These are phyloP conservation scores for Penicillium hesseltinei DNA, from an alignment of 2,329 filamentous ascomycete genomes.

Conservation along the genomic window DNA sequence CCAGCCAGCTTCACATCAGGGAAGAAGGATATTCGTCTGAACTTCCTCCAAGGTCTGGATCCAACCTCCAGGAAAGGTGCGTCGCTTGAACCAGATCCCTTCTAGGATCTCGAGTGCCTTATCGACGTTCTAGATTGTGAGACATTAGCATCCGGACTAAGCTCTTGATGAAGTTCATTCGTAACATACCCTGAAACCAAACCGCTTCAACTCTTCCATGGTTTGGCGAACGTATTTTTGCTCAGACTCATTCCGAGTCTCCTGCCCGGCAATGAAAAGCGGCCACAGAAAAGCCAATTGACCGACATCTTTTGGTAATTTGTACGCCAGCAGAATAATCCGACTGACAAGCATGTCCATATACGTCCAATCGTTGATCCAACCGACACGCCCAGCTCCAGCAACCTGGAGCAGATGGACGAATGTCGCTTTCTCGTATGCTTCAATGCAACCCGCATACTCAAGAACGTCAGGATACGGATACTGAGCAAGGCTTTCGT, in stretches of 20 bases:
- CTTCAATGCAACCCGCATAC: conserved; percentile 37
- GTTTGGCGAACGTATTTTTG: conserved; percentile 33
- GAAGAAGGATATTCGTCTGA: conserved; percentile 34
- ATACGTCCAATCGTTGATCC: conserved; percentile 26
- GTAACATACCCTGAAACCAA: conserved; percentile 29
- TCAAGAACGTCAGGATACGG: conserved; percentile 33
- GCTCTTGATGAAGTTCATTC: background rate
- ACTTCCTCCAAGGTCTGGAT: conserved; percentile 34
- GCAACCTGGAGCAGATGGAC: conserved; percentile 35
- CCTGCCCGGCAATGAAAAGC: conserved; percentile 36
- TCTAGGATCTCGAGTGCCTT: conserved; percentile 32
- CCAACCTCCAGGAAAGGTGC: conserved; percentile 35
- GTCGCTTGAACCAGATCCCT: conserved; percentile 33
- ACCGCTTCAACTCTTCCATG: conserved; percentile 29
- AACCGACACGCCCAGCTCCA: conserved; percentile 30
- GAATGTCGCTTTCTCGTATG: conserved; percentile 39
- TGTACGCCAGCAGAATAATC: conserved; percentile 31
- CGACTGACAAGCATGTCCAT: conserved; percentile 32
- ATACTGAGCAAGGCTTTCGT: conserved; percentile 28
- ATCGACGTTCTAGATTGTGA: conserved; percentile 29
- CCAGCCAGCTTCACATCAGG: conserved; percentile 13
- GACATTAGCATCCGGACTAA: background rate
- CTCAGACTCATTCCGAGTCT: conserved; percentile 28
- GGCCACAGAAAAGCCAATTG: conserved; percentile 36
- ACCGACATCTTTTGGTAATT: conserved; percentile 34